These are phyloP conservation scores for Rosa hybrid DNA, from an alignment of 331 rosid species.

Conservation along the genomic window DNA sequence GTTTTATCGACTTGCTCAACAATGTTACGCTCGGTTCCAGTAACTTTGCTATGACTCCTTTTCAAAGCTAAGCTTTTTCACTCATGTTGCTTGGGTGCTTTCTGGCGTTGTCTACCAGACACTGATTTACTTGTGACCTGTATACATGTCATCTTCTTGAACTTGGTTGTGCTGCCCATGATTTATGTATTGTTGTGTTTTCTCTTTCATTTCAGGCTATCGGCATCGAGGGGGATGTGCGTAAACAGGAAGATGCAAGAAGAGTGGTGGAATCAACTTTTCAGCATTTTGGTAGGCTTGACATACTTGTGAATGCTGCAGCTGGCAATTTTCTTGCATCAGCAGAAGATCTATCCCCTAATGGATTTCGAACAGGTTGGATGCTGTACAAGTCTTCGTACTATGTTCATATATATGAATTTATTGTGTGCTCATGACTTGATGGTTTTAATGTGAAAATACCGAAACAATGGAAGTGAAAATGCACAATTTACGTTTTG, in stretches of 20 bases:
- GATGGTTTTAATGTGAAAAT: not conserved
- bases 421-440: not conserved
- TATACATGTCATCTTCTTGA: not conserved
- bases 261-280: constrained; percentile 69
- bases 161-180: not conserved
- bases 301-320: constrained; percentile 86
- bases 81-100: not conserved
- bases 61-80: not conserved
- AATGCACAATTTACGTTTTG: not conserved
- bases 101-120: not conserved
- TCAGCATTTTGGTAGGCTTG: constrained; percentile 71
- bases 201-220: constrained; percentile 49
- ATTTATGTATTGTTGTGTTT: not conserved
- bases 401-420: not conserved
- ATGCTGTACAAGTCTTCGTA: not conserved
- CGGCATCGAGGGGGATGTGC: constrained; percentile 86
- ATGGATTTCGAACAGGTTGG: constrained; percentile 95
- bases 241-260: constrained; percentile 86
- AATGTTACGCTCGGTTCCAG: not conserved
- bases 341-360: constrained; percentile 89
- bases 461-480: not conserved
- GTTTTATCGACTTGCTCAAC: not conserved
- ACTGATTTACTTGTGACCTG: constrained; percentile 7
- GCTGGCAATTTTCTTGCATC: constrained; percentile 87
- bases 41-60: not conserved